Conservation (phyloP, 495 filamentous ascomycete genomes). For the Penicillium coprophilum region DNA sequence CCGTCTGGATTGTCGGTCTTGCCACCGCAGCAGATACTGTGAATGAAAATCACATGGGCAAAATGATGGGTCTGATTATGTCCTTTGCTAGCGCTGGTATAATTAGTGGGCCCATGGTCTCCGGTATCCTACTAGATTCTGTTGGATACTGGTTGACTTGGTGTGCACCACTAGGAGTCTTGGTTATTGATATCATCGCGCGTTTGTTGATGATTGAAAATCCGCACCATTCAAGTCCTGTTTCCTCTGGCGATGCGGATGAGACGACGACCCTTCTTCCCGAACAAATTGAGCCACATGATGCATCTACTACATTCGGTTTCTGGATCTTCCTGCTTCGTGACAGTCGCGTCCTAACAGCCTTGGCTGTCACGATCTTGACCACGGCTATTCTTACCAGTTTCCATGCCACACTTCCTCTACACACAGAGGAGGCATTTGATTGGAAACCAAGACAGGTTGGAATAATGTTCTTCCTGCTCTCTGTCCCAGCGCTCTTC, state of each 20-base stretch:
- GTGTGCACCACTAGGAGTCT: constrained; percentile 20
- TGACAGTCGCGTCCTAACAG: constrained; percentile 16
- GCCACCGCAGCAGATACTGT: constrained; percentile 26
- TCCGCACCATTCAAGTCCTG: background rate
- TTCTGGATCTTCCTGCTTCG: constrained; percentile 21
- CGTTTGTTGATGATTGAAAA: constrained; percentile 30
- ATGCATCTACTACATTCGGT: background rate
- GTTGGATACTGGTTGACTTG: constrained; percentile 31
- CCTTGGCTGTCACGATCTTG: constrained; percentile 5
- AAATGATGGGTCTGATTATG: constrained; percentile 21
- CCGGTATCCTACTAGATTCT: constrained; percentile 22
- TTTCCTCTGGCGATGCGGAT: background rate
- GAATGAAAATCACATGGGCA: constrained; percentile 21
- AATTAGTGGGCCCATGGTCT: constrained; percentile 26
- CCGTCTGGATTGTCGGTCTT: constrained; percentile 30
- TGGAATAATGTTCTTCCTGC: constrained; percentile 24
- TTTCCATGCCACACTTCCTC: constrained; percentile 26
- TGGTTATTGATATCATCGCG: constrained; percentile 22
- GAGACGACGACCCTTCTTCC: background rate
- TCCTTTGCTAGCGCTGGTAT: constrained; percentile 22
- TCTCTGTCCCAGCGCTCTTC: constrained; percentile 21
- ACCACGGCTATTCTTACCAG: constrained; percentile 12
- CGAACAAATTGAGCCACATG: background rate
- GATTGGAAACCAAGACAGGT: constrained; percentile 21
- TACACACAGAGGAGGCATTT: constrained; percentile 23